Base-by-base conservation (phyloP, 1,284 basidiomycete genomes). In the Malassezia dermatis region DNA sequence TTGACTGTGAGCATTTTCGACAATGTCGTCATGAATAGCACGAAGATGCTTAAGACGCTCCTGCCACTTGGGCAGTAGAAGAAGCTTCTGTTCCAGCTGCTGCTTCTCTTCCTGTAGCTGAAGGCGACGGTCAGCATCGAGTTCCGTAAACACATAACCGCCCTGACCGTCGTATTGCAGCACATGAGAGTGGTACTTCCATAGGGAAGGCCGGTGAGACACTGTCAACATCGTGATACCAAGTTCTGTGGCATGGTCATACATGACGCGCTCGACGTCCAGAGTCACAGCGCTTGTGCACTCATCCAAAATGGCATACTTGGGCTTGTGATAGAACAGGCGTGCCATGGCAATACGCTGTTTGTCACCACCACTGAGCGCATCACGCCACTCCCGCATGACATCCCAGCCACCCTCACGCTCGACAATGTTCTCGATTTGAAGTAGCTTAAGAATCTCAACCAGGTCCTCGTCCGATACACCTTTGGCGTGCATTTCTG, bases 301-400 rank as follows among this genome's bases (percentile, higher is more conserved):
- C 75, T 98, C 93, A 71, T 96, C 93, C 40, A 96, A 79, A 51
- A 98, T 90, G 4, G 91, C 93, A 66, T 93, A 96, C 87, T 89
- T 90, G 17, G 93, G 93, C 61, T 81, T 80, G 75, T 98, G 93
- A 76, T 96, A 98, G 76, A 95, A 98, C 62, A 98, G 76, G 59
- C 93, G 79, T 6, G 90, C 91, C 89, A 94, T 96, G 0, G 93
- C 93, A 59, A 98, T 87, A 75, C 93, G 67, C 72, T 81, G 80
- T 70, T 81, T 81, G 67, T 81, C 80, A 7, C 79, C 79, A 2
- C 87, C 91, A 63, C 86, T 89, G 30, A 98, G 78, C 1, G 88
- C 83, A 75, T 94, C 90, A 58, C 88, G 81, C 93, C 93, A 98
- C 68, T 96, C 93, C 51, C 85, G 81, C 28, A 82, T 81, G 1